These are phyloP conservation scores for Ramaria rubella DNA, from an alignment of 768 basidiomycete genomes.

Conservation along the genomic window DNA sequence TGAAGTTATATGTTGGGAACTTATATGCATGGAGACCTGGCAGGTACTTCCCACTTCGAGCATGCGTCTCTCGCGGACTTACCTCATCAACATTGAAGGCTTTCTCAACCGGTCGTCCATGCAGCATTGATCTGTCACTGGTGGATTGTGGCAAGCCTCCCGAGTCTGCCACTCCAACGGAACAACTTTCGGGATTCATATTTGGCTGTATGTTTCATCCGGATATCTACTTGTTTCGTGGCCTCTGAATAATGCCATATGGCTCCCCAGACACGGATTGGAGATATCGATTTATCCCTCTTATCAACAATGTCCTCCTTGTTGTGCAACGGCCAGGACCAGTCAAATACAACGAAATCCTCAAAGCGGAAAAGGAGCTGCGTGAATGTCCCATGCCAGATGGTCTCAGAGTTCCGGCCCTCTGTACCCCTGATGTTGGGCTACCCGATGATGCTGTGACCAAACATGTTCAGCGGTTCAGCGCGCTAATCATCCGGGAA, in stretches of 20 bases:
- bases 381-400: slow-evolving; percentile 2
- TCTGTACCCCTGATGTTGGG: neutral
- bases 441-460: slow-evolving; percentile 1
- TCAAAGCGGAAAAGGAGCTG: neutral
- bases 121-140: neutral
- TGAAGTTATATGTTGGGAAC: slow-evolving; percentile 5
- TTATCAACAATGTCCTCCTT: neutral
- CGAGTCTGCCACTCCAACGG: neutral
- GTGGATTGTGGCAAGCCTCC: slow-evolving; percentile 3
- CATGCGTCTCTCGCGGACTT: too few relatives aligned
- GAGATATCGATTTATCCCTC: neutral
- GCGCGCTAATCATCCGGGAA: neutral
- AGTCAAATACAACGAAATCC: slow-evolving; percentile 3
- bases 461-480: slow-evolving; percentile 1
- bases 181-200: neutral
- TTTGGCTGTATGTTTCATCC: slow-evolving; percentile 1
- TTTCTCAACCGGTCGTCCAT: neutral
- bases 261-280: neutral
- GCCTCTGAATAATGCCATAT: neutral
- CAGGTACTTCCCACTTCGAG: neutral
- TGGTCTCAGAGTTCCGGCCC: neutral
- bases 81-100: too few relatives aligned
- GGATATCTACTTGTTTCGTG: neutral
- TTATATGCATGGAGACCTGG: slow-evolving; percentile 1
- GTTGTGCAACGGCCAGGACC: neutral